These are phyloP conservation scores for Naematelia aurantialba DNA, from an alignment of 768 basidiomycete genomes.

Conservation along the genomic window DNA sequence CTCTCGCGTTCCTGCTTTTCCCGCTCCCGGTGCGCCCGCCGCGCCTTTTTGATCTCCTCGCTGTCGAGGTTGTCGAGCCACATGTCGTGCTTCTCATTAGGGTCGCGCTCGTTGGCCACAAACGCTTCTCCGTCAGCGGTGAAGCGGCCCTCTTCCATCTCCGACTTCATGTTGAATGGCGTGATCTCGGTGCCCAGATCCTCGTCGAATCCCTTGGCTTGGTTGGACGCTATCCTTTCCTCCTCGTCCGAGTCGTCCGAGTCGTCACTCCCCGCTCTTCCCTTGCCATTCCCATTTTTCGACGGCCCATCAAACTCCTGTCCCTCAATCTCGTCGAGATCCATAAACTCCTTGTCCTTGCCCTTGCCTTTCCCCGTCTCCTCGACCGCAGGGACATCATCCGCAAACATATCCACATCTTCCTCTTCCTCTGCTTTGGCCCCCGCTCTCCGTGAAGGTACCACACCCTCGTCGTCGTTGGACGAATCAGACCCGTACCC, in stretches of 20 bases:
- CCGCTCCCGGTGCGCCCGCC: constrained; percentile 66
- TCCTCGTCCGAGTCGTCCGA: constrained; percentile 60
- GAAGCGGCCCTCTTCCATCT: constrained; percentile 98
- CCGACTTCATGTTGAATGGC: constrained; percentile 97
- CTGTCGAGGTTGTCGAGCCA: constrained; percentile 92
- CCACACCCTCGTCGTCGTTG: constrained; percentile 92
- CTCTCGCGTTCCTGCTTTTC: constrained; percentile 66
- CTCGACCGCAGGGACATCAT: constrained; percentile 53
- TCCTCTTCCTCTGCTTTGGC: constrained; percentile 55
- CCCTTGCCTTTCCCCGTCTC: constrained; percentile 53
- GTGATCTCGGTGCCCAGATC: constrained; percentile 88
- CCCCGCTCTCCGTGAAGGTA: constrained; percentile 63
- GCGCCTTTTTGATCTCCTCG: constrained; percentile 75
- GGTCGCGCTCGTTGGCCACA: constrained; percentile 80
- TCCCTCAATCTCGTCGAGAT: constrained; percentile 92
- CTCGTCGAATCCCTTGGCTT: constrained; percentile 52
- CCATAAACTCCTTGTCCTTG: constrained; percentile 69
- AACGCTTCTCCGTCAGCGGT: constrained; percentile 71
- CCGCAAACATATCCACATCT: constrained; percentile 74
- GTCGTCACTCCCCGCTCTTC: constrained; percentile 24
- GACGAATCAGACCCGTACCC: constrained; percentile 93
- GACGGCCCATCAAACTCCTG: constrained; percentile 67
- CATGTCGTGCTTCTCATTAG: constrained; percentile 82
- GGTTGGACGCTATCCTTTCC: constrained; percentile 73
- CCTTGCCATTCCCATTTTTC: constrained; percentile 14